phyloP scores from a whole-genome alignment of 495 filamentous ascomycete species.

The Lasiosphaeria hispida region DNA sequence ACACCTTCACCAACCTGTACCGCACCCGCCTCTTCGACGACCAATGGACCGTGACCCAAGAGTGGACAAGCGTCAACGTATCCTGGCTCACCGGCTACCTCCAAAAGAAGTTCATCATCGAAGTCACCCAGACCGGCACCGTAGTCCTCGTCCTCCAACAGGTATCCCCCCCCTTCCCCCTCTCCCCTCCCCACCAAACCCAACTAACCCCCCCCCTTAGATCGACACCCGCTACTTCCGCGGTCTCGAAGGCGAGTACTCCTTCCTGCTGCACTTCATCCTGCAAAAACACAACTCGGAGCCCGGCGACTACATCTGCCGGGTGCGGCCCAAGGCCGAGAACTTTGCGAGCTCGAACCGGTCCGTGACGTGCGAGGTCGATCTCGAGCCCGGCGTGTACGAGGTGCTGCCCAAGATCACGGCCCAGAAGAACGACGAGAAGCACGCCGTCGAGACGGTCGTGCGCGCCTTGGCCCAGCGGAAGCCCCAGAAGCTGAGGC shows the following conservation, averaged over 20 bases:
- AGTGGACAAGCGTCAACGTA: constrained; percentile 68
- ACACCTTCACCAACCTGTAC: constrained; percentile 66
- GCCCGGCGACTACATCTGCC: constrained; percentile 65
- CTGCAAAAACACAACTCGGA: constrained; percentile 64
- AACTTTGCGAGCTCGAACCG: constrained; percentile 50
- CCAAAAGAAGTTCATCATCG: constrained; percentile 61
- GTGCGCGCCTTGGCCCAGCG: constrained; percentile 50
- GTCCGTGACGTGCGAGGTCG: constrained; percentile 66
- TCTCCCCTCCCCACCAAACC: not conserved
- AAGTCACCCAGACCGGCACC: constrained; percentile 54
- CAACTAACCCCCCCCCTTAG: constrained; percentile 3
- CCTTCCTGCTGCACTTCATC: constrained; percentile 66
- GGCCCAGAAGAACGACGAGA: constrained; percentile 47
- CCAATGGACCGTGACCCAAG: constrained; percentile 61
- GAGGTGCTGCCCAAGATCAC: constrained; percentile 67
- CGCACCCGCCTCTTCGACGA: constrained; percentile 70
- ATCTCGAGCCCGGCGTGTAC: constrained; percentile 68
- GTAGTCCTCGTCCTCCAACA: constrained; percentile 68
- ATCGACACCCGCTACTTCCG: constrained; percentile 70
- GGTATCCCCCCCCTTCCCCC: constrained; percentile 5
- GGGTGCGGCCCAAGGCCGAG: constrained; percentile 40
- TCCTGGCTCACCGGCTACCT: constrained; percentile 74
- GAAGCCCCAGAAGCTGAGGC: constrained; percentile 67
- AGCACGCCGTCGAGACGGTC: constrained; percentile 52
- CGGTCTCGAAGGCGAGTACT: constrained; percentile 65